Base-by-base conservation (phyloP, 805 yeast genomes). In the Yarrowia porcina region DNA sequence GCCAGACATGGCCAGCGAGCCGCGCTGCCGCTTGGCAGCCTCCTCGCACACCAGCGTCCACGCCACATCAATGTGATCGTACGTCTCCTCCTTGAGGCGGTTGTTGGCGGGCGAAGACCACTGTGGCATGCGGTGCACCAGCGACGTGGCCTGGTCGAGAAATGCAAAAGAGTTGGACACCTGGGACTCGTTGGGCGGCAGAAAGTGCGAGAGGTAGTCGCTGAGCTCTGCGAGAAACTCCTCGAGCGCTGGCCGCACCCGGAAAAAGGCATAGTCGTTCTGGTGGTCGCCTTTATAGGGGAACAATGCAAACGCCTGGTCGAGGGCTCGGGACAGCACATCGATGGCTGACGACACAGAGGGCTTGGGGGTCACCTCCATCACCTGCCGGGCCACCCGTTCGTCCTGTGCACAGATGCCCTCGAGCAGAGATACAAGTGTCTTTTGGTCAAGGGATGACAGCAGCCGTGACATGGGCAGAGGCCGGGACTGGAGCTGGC, bases 201-300 rank as follows among this genome's bases (percentile, higher is more conserved):
- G 75, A 68, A 86, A 87, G 68, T 82, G 83, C 64, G 87, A 76
- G 5, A 89, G 85, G 71, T 86, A 89, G 72, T 90, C 97, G 17
- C 88, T 83, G 61, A 90, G 76, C 21, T 89, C 84, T 65, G 80
- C 78, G 65, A 88, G 80, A 67, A 90, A 89, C 67, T 88, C 94
- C 64, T 82, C 82, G 65, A 89, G 80, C 64, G 77, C 74, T 7
- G 87, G 82, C 69, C 88, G 84, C 36, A 90, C 88, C 63, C 96
- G 79, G 64, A 88, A 74, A 71, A 83, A 90, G 4, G 92, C 84
- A 70, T 90, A 90, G 72, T 90, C 96, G 50, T 88, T 83, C 36
- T 81, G 78, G 10, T 80, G 78, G 68, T 88, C 91, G 66, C 89
- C 90, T 67, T 86, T 85, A 72, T 88, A 89, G 0, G 97, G 97